A percentile compares a stretch with the other conserved stretches of the same genome.
Evolutionary conservation across 1,139 yeast genomes (phyloP).

Genomic region (Blastobotrys indianensis): DNA sequence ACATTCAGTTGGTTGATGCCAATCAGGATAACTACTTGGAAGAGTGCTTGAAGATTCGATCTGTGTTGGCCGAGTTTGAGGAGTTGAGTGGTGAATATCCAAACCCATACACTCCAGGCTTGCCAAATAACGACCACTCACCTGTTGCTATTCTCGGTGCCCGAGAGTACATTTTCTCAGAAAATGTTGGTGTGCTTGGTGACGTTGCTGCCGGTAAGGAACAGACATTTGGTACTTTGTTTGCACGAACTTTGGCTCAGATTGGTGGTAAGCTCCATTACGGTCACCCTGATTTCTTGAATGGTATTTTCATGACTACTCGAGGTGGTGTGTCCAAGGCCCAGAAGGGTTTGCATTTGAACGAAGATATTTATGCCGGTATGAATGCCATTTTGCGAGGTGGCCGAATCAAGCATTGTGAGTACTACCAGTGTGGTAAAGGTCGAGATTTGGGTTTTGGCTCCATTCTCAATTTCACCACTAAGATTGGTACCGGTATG

Average conservation of each 20-base stretch:
- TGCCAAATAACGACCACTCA: conserved; percentile 26
- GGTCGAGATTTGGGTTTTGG: conserved; percentile 99
- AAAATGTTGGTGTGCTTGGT: conserved; percentile 97
- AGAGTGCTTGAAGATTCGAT: conserved; percentile 96
- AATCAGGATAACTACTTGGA: conserved; percentile 97
- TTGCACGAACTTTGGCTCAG: conserved; percentile 96
- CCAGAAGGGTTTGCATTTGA: conserved; percentile 95
- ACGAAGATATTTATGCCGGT: conserved; percentile 99
- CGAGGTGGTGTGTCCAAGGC: conserved; percentile 99
- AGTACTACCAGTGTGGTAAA: conserved; percentile 99
- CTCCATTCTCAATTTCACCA: conserved; percentile 95
- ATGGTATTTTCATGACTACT: conserved; percentile 89
- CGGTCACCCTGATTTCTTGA: conserved; percentile 99
- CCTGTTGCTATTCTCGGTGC: conserved; percentile 99
- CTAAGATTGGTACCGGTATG: conserved; percentile 99
- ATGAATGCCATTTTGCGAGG: conserved; percentile 97
- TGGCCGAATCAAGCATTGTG: conserved; percentile 98
- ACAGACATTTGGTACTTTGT: conserved; percentile 97
- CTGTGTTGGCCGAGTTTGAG: conserved; percentile 96
- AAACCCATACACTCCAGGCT: conserved; percentile 43
- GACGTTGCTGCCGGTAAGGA: conserved; percentile 99
- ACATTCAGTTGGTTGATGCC: conserved; percentile 95
- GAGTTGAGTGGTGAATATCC: conserved; percentile 63
- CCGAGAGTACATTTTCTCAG: conserved; percentile 97
- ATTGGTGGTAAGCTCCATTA: conserved; percentile 98